Conservation (phyloP, 176 grass and related monocot genomes). For the Ensete glaucum region DNA sequence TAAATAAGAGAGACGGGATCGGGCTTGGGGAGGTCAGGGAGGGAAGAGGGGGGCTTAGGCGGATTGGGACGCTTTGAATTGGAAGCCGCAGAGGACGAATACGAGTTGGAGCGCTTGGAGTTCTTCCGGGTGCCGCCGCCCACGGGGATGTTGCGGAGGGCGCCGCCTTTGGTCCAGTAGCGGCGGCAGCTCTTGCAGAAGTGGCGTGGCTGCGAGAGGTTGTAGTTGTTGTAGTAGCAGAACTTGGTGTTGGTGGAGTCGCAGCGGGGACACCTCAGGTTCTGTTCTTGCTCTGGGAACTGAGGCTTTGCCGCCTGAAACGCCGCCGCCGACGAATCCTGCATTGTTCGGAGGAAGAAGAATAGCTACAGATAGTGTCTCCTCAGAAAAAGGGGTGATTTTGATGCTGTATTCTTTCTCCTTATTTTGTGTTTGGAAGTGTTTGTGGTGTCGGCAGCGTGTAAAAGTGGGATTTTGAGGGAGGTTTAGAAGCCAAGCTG, state of each 20-base stretch:
- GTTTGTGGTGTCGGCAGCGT: too few species aligned
- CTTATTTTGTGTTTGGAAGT: too few species aligned
- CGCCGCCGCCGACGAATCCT: neutral
- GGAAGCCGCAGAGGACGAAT: neutral
- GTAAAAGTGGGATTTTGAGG: too few species aligned
- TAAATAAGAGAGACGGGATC: neutral
- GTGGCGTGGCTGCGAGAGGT: slow-evolving; percentile 71
- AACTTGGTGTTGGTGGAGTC: slow-evolving; percentile 84
- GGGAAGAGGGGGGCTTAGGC: neutral
- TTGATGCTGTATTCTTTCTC: neutral
- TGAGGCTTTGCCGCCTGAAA: neutral
- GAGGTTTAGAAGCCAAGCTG: too few species aligned
- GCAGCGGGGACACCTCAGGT: slow-evolving; percentile 55
- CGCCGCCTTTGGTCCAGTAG: slow-evolving; percentile 58
- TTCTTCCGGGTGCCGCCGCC: slow-evolving; percentile 14
- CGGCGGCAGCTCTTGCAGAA: slow-evolving; percentile 96
- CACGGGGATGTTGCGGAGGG: slow-evolving; percentile 33
- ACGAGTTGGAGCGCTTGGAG: neutral
- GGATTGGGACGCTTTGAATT: neutral
- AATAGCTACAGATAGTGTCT: too few species aligned
- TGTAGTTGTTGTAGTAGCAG: slow-evolving; percentile 99
- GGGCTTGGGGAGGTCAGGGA: neutral
- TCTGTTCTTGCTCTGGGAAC: slow-evolving; percentile 5
- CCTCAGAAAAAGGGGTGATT: too few species aligned
- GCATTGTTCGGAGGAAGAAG: neutral